These are phyloP conservation scores for Cyberlindnera saturnus DNA, from an alignment of 805 yeast genomes.

Conservation along the genomic window DNA sequence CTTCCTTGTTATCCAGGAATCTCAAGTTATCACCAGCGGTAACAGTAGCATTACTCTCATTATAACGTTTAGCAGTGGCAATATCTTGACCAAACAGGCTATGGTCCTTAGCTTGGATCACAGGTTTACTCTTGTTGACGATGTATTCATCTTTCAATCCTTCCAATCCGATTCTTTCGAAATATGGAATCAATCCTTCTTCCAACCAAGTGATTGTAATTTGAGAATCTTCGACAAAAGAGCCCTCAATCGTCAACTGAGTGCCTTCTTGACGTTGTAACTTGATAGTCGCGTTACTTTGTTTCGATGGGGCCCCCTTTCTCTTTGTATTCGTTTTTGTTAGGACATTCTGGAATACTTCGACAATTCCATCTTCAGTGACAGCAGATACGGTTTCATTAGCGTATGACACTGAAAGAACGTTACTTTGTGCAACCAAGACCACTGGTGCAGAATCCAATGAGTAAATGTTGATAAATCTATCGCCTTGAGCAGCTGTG, in stretches of 20 bases:
- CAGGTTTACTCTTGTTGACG: conserved; percentile 35
- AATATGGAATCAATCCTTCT: conserved; percentile 48
- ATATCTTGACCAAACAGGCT: conserved; percentile 37
- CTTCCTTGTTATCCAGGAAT: conserved; percentile 45
- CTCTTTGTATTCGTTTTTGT: conserved; percentile 30
- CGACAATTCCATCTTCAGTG: conserved; percentile 72
- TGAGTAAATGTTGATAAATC: conserved; percentile 72
- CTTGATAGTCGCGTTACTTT: conserved; percentile 38
- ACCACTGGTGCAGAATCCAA: conserved; percentile 41
- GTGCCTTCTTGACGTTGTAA: conserved; percentile 40
- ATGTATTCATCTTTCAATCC: conserved; percentile 22
- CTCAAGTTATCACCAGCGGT: conserved; percentile 59
- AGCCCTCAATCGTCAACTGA: conserved; percentile 24
- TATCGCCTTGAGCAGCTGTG: conserved; percentile 72
- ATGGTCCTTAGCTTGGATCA: conserved; percentile 34
- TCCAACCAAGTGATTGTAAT: conserved; percentile 57
- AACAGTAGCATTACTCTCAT: conserved; percentile 55
- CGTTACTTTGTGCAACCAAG: conserved; percentile 64
- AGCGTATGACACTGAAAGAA: conserved; percentile 38
- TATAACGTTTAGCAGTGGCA: conserved; percentile 50
- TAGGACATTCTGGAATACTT: conserved; percentile 60
- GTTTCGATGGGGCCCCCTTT: conserved; percentile 48
- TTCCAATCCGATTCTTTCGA: conserved; percentile 48
- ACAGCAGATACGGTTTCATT: conserved; percentile 41
- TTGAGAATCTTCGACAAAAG: conserved; percentile 25